Conservation (phyloP, 495 filamentous ascomycete genomes). For the Durotheca rogersii region DNA sequence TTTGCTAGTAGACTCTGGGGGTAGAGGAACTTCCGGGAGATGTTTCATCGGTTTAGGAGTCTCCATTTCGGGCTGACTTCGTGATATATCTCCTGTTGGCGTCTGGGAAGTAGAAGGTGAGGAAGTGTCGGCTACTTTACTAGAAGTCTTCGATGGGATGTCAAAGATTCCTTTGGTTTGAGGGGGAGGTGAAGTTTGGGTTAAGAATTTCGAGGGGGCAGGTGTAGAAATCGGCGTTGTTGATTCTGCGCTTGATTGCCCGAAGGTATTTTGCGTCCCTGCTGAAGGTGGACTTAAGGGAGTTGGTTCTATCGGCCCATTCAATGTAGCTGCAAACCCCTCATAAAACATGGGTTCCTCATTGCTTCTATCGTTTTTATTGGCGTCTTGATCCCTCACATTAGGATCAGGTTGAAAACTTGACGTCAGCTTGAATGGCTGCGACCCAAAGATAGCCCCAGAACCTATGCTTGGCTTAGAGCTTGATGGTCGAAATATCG, state of each 20-base stretch:
- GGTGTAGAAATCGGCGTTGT: slow-evolving; percentile 60
- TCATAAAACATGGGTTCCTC: slow-evolving; percentile 56
- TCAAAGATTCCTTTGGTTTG: slow-evolving; percentile 22
- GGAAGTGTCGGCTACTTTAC: slow-evolving; percentile 6
- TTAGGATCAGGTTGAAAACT: slow-evolving; percentile 77
- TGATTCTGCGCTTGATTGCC: slow-evolving; percentile 44
- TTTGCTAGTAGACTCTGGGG: slow-evolving; percentile 76
- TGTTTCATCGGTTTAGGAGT: slow-evolving; percentile 23
- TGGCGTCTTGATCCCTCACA: slow-evolving; percentile 60
- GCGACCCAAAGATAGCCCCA: slow-evolving; percentile 54
- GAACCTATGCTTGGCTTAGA: slow-evolving; percentile 42
- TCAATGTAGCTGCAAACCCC: slow-evolving; percentile 56
- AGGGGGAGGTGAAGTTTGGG: slow-evolving; percentile 10
- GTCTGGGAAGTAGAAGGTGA: slow-evolving; percentile 17
- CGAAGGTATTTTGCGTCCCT: slow-evolving; percentile 30
- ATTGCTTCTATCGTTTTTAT: slow-evolving; percentile 35
- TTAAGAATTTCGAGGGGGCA: slow-evolving; percentile 48
- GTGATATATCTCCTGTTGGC: slow-evolving; percentile 26
- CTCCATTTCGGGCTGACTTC: slow-evolving; percentile 41
- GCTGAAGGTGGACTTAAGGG: slow-evolving; percentile 16
- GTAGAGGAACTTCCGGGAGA: slow-evolving; percentile 60
- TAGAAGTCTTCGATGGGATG: slow-evolving; percentile 27
- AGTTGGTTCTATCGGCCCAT: slow-evolving; percentile 43
- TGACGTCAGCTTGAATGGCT: slow-evolving; percentile 71
- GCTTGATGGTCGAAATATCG: slow-evolving; percentile 46